Evolutionary conservation across 2,329 filamentous ascomycete genomes (phyloP).

Genomic region (Aspergillus viridinutans): DNA sequence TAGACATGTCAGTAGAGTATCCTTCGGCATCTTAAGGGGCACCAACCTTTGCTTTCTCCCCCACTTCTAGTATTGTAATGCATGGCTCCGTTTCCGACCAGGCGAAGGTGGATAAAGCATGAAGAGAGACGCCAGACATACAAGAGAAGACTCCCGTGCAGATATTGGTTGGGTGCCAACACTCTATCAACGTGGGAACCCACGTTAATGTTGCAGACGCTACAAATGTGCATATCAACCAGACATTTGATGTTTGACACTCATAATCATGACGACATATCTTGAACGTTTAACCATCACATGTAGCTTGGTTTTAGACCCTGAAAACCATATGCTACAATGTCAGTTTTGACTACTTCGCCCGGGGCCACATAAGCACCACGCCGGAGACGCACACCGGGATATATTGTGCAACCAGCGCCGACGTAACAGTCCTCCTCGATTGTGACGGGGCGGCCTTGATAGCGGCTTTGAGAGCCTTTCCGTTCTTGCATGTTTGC

Average conservation of each 20-base stretch:
- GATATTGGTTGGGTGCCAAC: not conserved
- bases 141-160: not conserved
- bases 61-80: not conserved
- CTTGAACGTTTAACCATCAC: constrained; percentile 18
- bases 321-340: constrained; percentile 41
- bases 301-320: constrained; percentile 40
- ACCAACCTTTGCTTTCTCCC: not conserved
- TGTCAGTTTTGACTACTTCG: constrained; percentile 41
- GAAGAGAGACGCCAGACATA: not conserved
- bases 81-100: not conserved
- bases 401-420: constrained; percentile 56
- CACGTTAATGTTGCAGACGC: not conserved
- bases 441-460: constrained; percentile 69
- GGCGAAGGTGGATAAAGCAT: not conserved
- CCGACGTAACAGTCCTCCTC: constrained; percentile 68
- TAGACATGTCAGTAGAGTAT: not conserved
- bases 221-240: not conserved
- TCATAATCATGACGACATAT: not conserved
- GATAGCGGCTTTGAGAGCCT: constrained; percentile 67
- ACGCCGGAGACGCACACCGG: constrained; percentile 40
- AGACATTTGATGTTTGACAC: not conserved
- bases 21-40: not conserved
- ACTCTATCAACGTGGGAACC: not conserved
- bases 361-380: constrained; percentile 44
- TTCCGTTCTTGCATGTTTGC: constrained; percentile 69